Conservation (phyloP, 1,284 basidiomycete genomes). For the Rhodofomes roseus region DNA sequence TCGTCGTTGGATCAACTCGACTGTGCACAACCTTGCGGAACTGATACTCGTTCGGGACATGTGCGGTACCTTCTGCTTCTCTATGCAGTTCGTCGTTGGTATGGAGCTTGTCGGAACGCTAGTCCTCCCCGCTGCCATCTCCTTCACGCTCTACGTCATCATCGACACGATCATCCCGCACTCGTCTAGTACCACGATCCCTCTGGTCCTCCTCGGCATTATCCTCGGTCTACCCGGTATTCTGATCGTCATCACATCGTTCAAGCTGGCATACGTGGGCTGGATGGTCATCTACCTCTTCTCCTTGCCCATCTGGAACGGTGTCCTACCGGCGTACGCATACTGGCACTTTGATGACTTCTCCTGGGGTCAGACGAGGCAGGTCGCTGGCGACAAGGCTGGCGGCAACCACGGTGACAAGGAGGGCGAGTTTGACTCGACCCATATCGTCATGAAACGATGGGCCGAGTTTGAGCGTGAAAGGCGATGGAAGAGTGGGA, state of each 20-base stretch:
- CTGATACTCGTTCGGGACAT: constrained; percentile 92
- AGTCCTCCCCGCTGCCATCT: constrained; percentile 95
- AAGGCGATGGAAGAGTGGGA: constrained; percentile 87
- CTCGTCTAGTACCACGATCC: constrained; percentile 80
- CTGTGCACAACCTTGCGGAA: constrained; percentile 96
- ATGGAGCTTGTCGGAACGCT: constrained; percentile 98
- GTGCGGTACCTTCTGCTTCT: constrained; percentile 95
- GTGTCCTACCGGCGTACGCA: constrained; percentile 88
- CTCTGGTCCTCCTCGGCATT: constrained; percentile 90
- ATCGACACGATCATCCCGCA: constrained; percentile 82
- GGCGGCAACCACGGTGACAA: constrained; percentile 78
- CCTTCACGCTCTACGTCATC: constrained; percentile 92
- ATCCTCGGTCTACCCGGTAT: constrained; percentile 95
- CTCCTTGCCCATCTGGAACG: constrained; percentile 95
- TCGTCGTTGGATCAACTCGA: constrained; percentile 99
- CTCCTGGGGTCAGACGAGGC: constrained; percentile 96
- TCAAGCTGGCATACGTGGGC: constrained; percentile 90
- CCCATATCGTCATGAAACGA: constrained; percentile 97
- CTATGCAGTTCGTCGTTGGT: constrained; percentile 96
- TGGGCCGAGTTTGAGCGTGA: constrained; percentile 99
- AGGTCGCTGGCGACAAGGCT: constrained; percentile 69
- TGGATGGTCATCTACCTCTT: constrained; percentile 97
- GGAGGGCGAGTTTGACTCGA: constrained; percentile 94
- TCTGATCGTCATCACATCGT: constrained; percentile 90
- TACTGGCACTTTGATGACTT: constrained; percentile 99